Conservation (phyloP, 495 filamentous ascomycete genomes). For the Podospora sp. region DNA sequence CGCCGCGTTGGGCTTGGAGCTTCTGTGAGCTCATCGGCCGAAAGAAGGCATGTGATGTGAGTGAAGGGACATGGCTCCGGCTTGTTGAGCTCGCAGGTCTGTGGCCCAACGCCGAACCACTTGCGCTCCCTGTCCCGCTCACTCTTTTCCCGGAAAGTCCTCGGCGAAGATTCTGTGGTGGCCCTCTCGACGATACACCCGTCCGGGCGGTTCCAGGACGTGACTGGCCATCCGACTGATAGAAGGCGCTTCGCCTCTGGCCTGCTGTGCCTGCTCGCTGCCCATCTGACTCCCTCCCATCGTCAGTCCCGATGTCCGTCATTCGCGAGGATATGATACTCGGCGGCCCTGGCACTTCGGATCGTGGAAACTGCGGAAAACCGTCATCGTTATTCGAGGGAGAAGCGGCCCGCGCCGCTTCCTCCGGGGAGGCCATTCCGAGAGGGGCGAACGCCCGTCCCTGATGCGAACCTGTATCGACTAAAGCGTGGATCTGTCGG, state of each 20-base stretch:
- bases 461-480: not conserved
- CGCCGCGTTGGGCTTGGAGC: slow-evolving; percentile 84
- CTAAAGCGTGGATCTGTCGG: not conserved
- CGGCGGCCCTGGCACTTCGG: slow-evolving; percentile 45
- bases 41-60: slow-evolving; percentile 90
- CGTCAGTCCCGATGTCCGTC: slow-evolving; percentile 72
- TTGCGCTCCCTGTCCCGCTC: slow-evolving; percentile 47
- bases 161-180: slow-evolving; percentile 48
- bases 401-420: slow-evolving; percentile 37
- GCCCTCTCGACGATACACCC: slow-evolving; percentile 53
- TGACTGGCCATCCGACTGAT: slow-evolving; percentile 49
- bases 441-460: not conserved
- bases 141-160: slow-evolving; percentile 44
- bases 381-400: slow-evolving; percentile 42
- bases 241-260: slow-evolving; percentile 42
- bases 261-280: slow-evolving; percentile 36
- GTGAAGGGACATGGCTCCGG: slow-evolving; percentile 83
- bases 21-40: slow-evolving; percentile 95
- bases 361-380: slow-evolving; percentile 45
- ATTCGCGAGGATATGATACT: slow-evolving; percentile 83
- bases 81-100: slow-evolving; percentile 70
- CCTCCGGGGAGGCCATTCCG: slow-evolving; percentile 42
- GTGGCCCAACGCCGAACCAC: slow-evolving; percentile 43
- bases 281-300: slow-evolving; percentile 44
- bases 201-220: slow-evolving; percentile 54